These are phyloP conservation scores for Pestalotiopsis sp. DNA, from an alignment of 2,329 filamentous ascomycete genomes.

Conservation along the genomic window DNA sequence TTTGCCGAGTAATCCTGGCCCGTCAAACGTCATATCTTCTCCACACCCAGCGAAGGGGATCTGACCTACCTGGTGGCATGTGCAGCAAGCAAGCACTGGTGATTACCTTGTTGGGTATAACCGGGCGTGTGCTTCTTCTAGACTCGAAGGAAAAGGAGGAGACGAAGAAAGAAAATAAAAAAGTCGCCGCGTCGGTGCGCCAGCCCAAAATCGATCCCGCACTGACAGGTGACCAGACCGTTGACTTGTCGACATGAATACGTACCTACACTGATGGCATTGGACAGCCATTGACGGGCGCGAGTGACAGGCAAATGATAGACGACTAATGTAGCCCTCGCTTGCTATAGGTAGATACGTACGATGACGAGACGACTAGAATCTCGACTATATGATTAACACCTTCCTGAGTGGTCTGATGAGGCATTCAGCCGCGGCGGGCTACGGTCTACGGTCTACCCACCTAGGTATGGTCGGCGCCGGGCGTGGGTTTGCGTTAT, in stretches of 20 bases:
- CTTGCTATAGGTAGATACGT: background rate
- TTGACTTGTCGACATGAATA: background rate
- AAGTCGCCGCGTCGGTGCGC: background rate
- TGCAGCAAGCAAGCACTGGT: background rate
- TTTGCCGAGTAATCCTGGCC: background rate
- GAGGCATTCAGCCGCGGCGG: background rate
- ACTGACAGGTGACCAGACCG: background rate
- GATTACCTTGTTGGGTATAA: background rate
- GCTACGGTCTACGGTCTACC: background rate
- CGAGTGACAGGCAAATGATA: too few species aligned
- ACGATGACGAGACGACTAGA: background rate
- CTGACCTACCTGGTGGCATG: background rate
- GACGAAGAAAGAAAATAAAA: background rate
- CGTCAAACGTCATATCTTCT: background rate
- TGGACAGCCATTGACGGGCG: too few species aligned
- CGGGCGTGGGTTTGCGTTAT: background rate
- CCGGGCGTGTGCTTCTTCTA: background rate
- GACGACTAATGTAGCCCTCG: too few species aligned
- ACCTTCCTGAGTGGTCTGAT: background rate
- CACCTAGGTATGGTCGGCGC: background rate
- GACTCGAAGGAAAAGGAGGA: background rate
- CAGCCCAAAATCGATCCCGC: conserved; percentile 5
- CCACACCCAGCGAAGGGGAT: background rate
- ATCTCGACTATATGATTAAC: background rate
- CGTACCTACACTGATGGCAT: background rate